phyloP scores from a whole-genome alignment of 192 early-diverging fungal species.

The Coemansia sp. region DNA sequence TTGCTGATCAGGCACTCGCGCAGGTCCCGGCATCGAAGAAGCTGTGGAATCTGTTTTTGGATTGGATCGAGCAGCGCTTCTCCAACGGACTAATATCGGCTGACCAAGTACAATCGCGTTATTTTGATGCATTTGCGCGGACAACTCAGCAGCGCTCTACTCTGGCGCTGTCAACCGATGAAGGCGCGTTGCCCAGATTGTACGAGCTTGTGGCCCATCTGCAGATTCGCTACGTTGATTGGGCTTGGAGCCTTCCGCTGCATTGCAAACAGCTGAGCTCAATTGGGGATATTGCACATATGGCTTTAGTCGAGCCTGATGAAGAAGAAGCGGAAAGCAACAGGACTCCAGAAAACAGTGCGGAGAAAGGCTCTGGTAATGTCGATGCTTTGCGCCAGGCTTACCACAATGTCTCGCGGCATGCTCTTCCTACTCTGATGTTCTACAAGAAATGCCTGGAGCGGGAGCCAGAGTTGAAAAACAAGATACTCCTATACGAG shows the following conservation, averaged over 20 bases:
- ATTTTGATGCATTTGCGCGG: conserved; percentile 54
- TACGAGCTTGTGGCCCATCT: conserved; percentile 56
- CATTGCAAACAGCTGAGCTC: conserved; percentile 1
- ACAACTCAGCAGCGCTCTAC: conserved; percentile 32
- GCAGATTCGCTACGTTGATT: conserved; percentile 58
- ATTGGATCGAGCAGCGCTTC: conserved; percentile 37
- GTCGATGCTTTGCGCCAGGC: conserved; percentile 55
- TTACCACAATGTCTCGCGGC: conserved; percentile 53
- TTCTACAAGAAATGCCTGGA: conserved; percentile 66
- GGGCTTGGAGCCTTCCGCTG: conserved; percentile 46
- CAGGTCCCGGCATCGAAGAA: conserved; percentile 31
- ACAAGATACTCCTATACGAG: conserved; percentile 27
- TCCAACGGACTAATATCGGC: conserved; percentile 1
- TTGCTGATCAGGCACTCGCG: conserved; percentile 40
- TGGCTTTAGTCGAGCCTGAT: conserved; percentile 7
- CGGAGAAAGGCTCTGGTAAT: not conserved
- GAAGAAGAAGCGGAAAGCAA: conserved; percentile 1
- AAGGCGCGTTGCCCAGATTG: conserved; percentile 52
- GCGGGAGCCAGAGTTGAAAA: conserved; percentile 53
- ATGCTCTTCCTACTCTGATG: conserved; percentile 59
- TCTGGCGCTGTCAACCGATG: conserved; percentile 48
- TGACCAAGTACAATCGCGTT: conserved; percentile 52
- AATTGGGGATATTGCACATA: conserved; percentile 6
- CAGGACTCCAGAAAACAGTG: not conserved
- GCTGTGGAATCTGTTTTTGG: conserved; percentile 47